Evolutionary conservation across 2,329 filamentous ascomycete species (phyloP).

Genomic region (Fusarium drepaniforme): DNA sequence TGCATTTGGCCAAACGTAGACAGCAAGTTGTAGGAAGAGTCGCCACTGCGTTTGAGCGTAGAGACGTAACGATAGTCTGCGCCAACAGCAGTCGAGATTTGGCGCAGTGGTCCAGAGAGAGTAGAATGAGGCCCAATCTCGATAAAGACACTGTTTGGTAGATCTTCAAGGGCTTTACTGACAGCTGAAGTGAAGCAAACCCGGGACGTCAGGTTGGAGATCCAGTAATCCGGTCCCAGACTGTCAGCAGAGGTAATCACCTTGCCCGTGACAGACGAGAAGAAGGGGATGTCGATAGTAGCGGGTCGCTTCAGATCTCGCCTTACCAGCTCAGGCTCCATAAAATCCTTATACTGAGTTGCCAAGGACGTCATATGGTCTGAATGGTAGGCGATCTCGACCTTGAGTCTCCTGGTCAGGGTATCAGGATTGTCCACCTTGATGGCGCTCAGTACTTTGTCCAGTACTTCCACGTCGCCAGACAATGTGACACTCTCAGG

Average conservation of each 20-base stretch:
- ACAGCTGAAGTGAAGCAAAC: neutral
- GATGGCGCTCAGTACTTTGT: conserved; percentile 49
- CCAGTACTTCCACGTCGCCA: conserved; percentile 57
- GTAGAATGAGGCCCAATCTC: neutral
- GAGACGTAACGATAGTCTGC: neutral
- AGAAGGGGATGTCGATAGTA: neutral
- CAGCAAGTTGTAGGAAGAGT: neutral
- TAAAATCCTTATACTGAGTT: conserved; percentile 53
- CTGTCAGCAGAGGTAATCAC: neutral
- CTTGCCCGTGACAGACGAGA: neutral
- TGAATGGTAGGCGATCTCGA: conserved; percentile 64
- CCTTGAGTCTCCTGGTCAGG: conserved; percentile 58
- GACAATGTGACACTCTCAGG: conserved; percentile 62
- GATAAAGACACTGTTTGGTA: neutral
- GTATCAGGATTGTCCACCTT: conserved; percentile 51
- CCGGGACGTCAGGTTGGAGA: neutral
- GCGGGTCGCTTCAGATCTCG: neutral
- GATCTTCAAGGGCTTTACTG: neutral
- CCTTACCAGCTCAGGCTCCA: neutral
- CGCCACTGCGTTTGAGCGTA: neutral
- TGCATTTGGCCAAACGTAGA: neutral
- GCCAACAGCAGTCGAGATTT: neutral
- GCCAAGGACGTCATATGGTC: conserved; percentile 62
- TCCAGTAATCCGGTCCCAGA: neutral
- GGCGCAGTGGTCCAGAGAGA: neutral